Percentiles rank a stretch among this genome's conserved stretches.
Conservation (phyloP, 2,329 filamentous ascomycete species). For the Moelleriella libera region DNA sequence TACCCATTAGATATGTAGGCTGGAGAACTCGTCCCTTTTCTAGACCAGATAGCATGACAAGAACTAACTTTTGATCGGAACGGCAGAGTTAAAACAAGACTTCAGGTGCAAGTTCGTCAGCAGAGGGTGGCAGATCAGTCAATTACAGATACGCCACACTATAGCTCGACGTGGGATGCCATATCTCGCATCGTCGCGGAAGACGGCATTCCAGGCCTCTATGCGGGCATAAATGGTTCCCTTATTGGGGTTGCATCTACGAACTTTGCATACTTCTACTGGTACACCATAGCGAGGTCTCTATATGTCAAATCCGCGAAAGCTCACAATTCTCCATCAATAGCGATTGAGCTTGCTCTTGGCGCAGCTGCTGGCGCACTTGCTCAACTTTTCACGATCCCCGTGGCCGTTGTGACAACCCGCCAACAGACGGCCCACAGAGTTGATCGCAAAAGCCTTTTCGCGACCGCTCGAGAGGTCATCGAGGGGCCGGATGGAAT, state of each 20-base stretch:
- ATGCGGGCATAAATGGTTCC: constrained; percentile 75
- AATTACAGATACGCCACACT: constrained; percentile 49
- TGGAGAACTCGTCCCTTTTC: neutral
- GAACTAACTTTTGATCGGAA: neutral
- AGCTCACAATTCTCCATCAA: constrained; percentile 46
- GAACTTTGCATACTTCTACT: constrained; percentile 99
- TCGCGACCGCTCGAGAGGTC: constrained; percentile 82
- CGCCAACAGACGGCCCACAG: constrained; percentile 88
- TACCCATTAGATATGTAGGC: constrained; percentile 93
- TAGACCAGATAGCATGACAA: neutral
- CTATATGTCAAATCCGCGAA: constrained; percentile 56
- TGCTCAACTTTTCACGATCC: constrained; percentile 92
- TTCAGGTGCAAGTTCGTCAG: constrained; percentile 84
- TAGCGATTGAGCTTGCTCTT: constrained; percentile 66
- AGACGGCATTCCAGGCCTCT: constrained; percentile 73
- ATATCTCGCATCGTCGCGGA: constrained; percentile 68
- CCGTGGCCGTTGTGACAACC: constrained; percentile 88
- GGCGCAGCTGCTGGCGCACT: constrained; percentile 81
- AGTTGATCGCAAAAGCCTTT: constrained; percentile 67
- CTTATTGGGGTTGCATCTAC: constrained; percentile 88
- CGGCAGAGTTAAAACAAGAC: constrained; percentile 84
- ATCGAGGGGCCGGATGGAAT: constrained; percentile 82
- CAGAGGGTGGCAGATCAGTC: constrained; percentile 20
- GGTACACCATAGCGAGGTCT: constrained; percentile 80
- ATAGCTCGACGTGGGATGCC: constrained; percentile 77